Evolutionary conservation across 2,329 filamentous ascomycete genomes (phyloP), one percentile per base, ranked within the genome.

Genomic region (Colletotrichum coccodes): DNA sequence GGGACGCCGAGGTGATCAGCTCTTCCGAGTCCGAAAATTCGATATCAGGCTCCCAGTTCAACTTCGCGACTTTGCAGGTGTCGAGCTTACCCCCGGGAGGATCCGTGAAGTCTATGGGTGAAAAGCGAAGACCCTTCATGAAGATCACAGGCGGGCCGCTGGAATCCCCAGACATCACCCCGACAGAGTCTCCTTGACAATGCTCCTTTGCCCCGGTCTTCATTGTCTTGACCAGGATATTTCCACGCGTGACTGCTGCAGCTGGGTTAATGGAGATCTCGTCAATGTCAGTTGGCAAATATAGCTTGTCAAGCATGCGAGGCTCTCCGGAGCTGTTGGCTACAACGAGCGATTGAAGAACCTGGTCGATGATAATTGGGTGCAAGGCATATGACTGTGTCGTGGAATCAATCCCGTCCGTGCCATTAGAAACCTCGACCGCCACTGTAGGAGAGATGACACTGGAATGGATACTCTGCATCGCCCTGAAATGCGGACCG

Each of bases 41-140:
- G 5, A 66, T 11, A 6, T 62, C 58, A 12, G 30, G 42, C n/a
- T 66, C 54, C 58, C 57, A 62, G 0, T n/a, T 4, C 0, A 66
- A 12, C 1, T 42, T 21, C 2, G 7, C 47, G 7, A 52, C n/a
- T 14, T 36, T 62, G 1, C 57, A 28, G 1, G 18, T 32, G 3
- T 26, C 26, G 1, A 3, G 1, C 8, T 23, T 6, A 4, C 38
- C 21, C 0, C 21, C n/a, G 7, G 9, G 14, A 2, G 47, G 18
- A 14, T n/a, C 14, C 11, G 56, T 23, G 9, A 66, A 26, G 0
- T 66, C 58, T 5, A 66, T n/a, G 0, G 63, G 49, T 3, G 40
- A 66, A 23, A 66, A 60, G 0, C 26, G 30, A 0, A 66, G 21
- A 21, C 49, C 57, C 26, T 66, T 61, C 40, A 66, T 62, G 40